phyloP scores from a whole-genome alignment of 768 basidiomycete genomes.

The Boletus vermiculosoides region DNA sequence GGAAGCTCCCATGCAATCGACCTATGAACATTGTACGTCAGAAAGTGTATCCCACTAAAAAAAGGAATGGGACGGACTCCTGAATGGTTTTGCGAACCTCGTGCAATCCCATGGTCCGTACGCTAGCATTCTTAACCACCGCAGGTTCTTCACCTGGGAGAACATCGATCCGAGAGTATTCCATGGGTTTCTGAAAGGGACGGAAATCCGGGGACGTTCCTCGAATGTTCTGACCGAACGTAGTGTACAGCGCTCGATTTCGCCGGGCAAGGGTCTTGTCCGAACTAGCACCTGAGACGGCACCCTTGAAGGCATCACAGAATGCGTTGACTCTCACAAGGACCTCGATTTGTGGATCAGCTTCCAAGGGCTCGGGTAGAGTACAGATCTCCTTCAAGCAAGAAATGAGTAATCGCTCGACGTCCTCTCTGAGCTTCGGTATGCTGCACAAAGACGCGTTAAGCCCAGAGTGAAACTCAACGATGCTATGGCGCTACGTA shows the following conservation, averaged over 20 bases:
- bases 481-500: conserved; percentile 29
- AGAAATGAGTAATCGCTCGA: conserved; percentile 39
- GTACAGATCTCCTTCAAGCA: conserved; percentile 34
- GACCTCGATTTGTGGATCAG: conserved; percentile 47
- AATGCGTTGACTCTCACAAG: conserved; percentile 45
- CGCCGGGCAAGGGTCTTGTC: conserved; percentile 39
- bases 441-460: conserved; percentile 37
- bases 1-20: conserved; percentile 45
- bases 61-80: conserved; percentile 27
- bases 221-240: conserved; percentile 37
- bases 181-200: conserved; percentile 21
- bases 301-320: conserved; percentile 36
- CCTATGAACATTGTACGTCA: conserved; percentile 21
- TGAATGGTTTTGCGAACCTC: conserved; percentile 37
- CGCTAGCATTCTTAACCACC: neutral
- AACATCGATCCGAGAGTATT: conserved; percentile 12
- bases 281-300: conserved; percentile 33
- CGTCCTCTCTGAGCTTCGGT: conserved; percentile 42
- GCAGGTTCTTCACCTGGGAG: conserved; percentile 6
- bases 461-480: neutral
- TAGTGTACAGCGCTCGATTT: conserved; percentile 33
- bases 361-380: conserved; percentile 41
- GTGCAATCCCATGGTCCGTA: conserved; percentile 27
- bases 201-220: conserved; percentile 44
- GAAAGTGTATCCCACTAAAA: neutral